A percentile compares a stretch with the other conserved stretches of the same genome.
Evolutionary conservation across 2,329 filamentous ascomycete species (phyloP).

Genomic region (Zymoseptoria tritici): DNA sequence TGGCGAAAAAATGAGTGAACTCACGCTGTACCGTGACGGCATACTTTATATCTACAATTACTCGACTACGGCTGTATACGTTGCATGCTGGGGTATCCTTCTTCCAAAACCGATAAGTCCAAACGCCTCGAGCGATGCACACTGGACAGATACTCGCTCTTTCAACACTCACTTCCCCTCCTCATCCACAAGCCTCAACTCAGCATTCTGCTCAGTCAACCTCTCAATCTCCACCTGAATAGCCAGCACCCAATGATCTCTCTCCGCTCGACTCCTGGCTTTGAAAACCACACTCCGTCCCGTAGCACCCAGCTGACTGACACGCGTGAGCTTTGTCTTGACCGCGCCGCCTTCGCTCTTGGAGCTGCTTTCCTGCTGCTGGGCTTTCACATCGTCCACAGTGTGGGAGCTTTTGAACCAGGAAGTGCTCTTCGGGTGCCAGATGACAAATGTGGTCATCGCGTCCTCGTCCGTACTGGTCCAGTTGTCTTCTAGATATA

Average conservation of each 20-base stretch:
- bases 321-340: slow-evolving; percentile 47
- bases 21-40: background rate
- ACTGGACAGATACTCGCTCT: background rate
- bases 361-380: slow-evolving; percentile 5
- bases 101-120: background rate
- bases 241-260: slow-evolving; percentile 61
- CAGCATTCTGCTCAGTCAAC: slow-evolving; percentile 43
- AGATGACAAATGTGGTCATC: slow-evolving; percentile 61
- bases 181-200: slow-evolving; percentile 39
- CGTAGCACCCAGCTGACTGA: slow-evolving; percentile 53
- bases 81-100: background rate
- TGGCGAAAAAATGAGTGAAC: slow-evolving; percentile 8
- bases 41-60: background rate
- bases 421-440: slow-evolving; percentile 52
- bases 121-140: background rate
- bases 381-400: slow-evolving; percentile 24
- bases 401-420: slow-evolving; percentile 41
- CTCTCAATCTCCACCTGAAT: slow-evolving; percentile 61
- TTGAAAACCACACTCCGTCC: slow-evolving; percentile 60
- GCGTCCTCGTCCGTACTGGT: slow-evolving; percentile 57
- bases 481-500: slow-evolving; percentile 55
- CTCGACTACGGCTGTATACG: background rate
- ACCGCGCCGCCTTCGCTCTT: slow-evolving; percentile 28
- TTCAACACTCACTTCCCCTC: background rate
- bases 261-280: slow-evolving; percentile 55